Base-by-base conservation (phyloP, 106 monocot genomes). In the Dendrobium chrysotoxum region DNA sequence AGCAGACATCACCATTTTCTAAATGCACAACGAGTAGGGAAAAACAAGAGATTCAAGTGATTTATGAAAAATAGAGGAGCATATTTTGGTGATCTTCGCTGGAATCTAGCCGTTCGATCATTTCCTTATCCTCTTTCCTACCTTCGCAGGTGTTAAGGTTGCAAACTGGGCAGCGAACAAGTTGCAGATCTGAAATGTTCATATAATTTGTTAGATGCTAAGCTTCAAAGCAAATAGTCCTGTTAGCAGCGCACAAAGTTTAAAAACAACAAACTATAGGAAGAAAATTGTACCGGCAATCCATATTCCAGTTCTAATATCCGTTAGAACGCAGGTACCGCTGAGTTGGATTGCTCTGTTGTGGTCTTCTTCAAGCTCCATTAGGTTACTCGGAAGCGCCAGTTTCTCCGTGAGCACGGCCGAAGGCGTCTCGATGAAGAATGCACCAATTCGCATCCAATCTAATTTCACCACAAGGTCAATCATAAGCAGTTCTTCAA, bases 371-470 rank as follows among this genome's bases (percentile, higher is more conserved):
- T 72, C 80, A 12, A 73, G 18, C 61, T 76, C 54, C 10, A 78
- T 78, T 4, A 92, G 28, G 20, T 45, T 84, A 44, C 40, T 80
- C 18, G 89, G 92, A 17, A 77, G 2, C 7, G 41, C 40, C 0
- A 92, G 84, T 23, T 80, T 84, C 80, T 92, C 92, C 31, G 70
- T 82, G 40, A 92, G 82, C 78, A 92, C 23, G 4, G 92, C 92
- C 23, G 45, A 31, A 2, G 86, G 79, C 1, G 92, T 87, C 0
- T 92, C 87, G 46, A 92, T 80, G 78, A 53, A 87, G 86, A 89
- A 92, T 6, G 92, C 92, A 0, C 92, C 92, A 25, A 92, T 92
- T 47, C 92, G 81, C 89, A 92, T 89, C 92, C 92, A 92, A 81
- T 92, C 89, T 92, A 25, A 72, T 46, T 76, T 40, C 9, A 50